Percentiles rank a stretch among this genome's conserved stretches.
These are phyloP conservation scores for Huntiella abstrusa DNA, from an alignment of 2,329 filamentous ascomycete genomes.

Conservation along the genomic window DNA sequence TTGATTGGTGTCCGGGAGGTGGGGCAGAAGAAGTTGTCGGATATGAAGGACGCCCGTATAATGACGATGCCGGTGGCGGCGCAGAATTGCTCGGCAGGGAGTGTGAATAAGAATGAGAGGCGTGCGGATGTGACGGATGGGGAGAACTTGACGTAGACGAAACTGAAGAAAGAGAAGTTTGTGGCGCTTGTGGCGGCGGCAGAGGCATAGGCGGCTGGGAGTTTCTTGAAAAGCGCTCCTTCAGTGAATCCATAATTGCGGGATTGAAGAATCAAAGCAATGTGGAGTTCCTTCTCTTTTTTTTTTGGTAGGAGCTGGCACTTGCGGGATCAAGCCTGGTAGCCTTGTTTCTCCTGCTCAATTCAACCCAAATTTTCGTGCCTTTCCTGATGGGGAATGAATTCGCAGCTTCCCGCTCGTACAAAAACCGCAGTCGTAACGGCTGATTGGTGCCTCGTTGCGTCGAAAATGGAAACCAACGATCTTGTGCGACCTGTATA, in stretches of 20 bases:
- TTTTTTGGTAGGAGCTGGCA: slow-evolving; percentile 1
- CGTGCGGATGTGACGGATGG: background rate
- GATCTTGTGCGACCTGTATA: too few species aligned
- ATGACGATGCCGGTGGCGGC: background rate
- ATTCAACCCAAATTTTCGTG: background rate
- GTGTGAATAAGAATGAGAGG: slow-evolving; percentile 3
- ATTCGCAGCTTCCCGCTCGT: too few species aligned
- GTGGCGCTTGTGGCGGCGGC: background rate
- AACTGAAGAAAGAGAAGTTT: slow-evolving; percentile 2
- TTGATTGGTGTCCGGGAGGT: background rate
- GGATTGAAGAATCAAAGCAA: background rate
- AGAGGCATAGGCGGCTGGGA: slow-evolving; percentile 8
- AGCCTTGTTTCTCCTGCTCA: slow-evolving; percentile 2
- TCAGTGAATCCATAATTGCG: slow-evolving; percentile 10
- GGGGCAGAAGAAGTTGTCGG: background rate
- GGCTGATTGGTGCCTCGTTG: too few species aligned
- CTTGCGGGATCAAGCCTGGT: background rate
- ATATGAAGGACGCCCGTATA: slow-evolving; percentile 1
- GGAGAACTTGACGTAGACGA: slow-evolving; percentile 9
- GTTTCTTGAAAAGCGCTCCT: slow-evolving; percentile 8
- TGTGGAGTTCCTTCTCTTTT: too few species aligned
- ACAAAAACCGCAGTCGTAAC: too few species aligned
- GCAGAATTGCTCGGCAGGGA: background rate
- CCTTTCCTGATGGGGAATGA: background rate
- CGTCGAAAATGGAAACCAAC: too few species aligned